These are phyloP conservation scores for Aspergillus nomiae DNA, from an alignment of 2,329 filamentous ascomycete genomes.

Conservation along the genomic window DNA sequence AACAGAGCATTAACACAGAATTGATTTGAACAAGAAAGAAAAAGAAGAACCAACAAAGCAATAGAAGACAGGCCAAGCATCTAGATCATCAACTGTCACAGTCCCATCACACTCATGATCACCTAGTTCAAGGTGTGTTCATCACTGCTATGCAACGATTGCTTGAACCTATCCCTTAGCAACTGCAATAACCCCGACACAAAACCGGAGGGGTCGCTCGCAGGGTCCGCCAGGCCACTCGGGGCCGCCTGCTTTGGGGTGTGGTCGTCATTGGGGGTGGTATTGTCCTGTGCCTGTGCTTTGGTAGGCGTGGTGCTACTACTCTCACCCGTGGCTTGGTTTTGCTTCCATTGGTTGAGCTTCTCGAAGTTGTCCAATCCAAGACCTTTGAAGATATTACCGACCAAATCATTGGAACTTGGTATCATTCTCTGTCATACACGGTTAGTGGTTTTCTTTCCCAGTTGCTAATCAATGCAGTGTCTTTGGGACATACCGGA, in stretches of 20 bases:
- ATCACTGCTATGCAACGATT: slow-evolving; percentile 31
- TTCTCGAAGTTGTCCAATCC: slow-evolving; percentile 16
- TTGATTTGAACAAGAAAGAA: not conserved
- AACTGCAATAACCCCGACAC: slow-evolving; percentile 19
- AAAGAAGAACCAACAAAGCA: not conserved
- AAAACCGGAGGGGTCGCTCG: slow-evolving; percentile 22
- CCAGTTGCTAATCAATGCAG: not conserved
- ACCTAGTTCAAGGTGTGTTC: slow-evolving; percentile 25
- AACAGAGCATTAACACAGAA: not conserved
- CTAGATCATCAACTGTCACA: not conserved
- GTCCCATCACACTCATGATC: too few species aligned
- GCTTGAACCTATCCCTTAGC: slow-evolving; percentile 21
- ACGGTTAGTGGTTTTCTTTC: not conserved
- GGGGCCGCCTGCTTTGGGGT: not conserved
- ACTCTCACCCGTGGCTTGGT: slow-evolving; percentile 11
- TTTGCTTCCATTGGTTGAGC: slow-evolving; percentile 11
- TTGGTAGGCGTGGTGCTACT: slow-evolving; percentile 2
- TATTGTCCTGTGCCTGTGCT: slow-evolving; percentile 1
- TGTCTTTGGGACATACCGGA: slow-evolving; percentile 2
- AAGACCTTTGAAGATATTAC: slow-evolving; percentile 18
- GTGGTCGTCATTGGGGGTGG: not conserved
- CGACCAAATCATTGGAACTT: slow-evolving; percentile 18
- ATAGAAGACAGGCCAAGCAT: not conserved
- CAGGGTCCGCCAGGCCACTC: not conserved
- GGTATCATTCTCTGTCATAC: slow-evolving; percentile 27